A percentile compares a stretch with the other conserved stretches of the same genome.
These are phyloP conservation scores for Tolypocladium pustulatum DNA, from an alignment of 2,329 filamentous ascomycete species.

Conservation along the genomic window DNA sequence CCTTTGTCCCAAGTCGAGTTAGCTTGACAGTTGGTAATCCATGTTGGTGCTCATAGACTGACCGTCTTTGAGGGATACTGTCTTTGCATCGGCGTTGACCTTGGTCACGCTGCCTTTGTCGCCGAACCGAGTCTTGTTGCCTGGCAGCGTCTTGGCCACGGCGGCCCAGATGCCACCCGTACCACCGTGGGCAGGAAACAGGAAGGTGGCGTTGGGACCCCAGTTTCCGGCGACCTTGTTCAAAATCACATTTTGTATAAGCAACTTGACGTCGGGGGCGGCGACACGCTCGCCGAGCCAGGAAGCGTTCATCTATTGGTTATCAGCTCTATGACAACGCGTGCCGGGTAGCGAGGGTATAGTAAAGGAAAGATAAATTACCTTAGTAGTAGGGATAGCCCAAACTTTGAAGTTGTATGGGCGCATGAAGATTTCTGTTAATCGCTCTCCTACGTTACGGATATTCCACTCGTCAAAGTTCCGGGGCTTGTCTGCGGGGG, in stretches of 20 bases:
- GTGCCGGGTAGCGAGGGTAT: too few species aligned
- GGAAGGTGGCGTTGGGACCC: conserved; percentile 97
- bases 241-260: conserved; percentile 88
- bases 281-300: conserved; percentile 99
- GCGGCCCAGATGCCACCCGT: conserved; percentile 99
- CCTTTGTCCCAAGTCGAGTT: not conserved
- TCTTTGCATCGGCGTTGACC: conserved; percentile 78
- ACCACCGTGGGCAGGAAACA: conserved; percentile 89
- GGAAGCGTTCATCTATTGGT: conserved; percentile 95
- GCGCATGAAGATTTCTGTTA: conserved; percentile 95
- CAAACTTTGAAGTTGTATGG: conserved; percentile 99
- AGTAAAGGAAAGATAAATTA: conserved; percentile 20
- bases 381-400: conserved; percentile 95
- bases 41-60: too few species aligned
- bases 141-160: conserved; percentile 83
- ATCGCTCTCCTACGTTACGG: conserved; percentile 77
- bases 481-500: conserved; percentile 67
- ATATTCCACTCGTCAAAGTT: conserved; percentile 98
- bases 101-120: conserved; percentile 74
- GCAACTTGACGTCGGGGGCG: conserved; percentile 86
- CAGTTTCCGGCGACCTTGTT: conserved; percentile 95
- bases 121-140: conserved; percentile 86
- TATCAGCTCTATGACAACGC: too few species aligned
- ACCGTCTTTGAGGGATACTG: conserved; percentile 71
- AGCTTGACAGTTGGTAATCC: not conserved